Percentiles rank a stretch among this genome's conserved stretches.
Conservation (phyloP, 75 land plant genomes). For the Cunninghamia lanceolata region DNA sequence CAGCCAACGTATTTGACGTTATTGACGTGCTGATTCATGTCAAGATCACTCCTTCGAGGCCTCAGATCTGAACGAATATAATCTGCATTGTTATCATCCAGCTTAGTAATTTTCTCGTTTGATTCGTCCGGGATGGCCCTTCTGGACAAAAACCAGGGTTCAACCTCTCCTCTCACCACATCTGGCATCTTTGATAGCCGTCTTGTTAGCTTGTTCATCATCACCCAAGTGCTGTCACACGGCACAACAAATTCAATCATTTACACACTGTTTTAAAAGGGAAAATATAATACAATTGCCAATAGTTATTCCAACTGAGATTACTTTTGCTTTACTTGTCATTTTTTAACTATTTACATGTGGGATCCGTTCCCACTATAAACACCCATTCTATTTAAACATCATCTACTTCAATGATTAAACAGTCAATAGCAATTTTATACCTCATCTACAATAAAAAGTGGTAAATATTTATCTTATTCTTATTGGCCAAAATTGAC, state of each 20-base stretch:
- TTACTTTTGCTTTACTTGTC: background rate
- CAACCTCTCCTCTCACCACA: slow-evolving; percentile 50
- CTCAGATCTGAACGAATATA: slow-evolving; percentile 7
- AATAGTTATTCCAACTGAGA: too few species aligned
- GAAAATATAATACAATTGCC: too few species aligned
- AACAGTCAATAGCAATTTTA: too few species aligned
- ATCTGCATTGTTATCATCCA: slow-evolving; percentile 22
- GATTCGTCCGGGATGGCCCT: slow-evolving; percentile 23
- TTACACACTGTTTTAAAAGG: too few species aligned
- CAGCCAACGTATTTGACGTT: slow-evolving; percentile 49
- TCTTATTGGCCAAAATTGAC: too few species aligned
- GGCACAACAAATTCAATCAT: background rate
- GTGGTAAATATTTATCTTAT: too few species aligned
- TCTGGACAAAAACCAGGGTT: slow-evolving; percentile 20
- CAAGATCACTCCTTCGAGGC: slow-evolving; percentile 41
- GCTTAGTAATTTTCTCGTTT: slow-evolving; percentile 26
- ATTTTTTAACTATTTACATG: too few species aligned
- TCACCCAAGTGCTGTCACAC: slow-evolving; percentile 1
- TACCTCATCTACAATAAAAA: too few species aligned
- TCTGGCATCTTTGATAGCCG: slow-evolving; percentile 79
- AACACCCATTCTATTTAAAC: too few species aligned
- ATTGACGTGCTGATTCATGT: slow-evolving; percentile 55
- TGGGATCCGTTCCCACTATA: too few species aligned
- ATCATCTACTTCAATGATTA: too few species aligned
- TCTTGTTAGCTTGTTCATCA: slow-evolving; percentile 66